phyloP scores from a whole-genome alignment of 169 alveolate genomes.

The Eimeria nieschulzi region DNA sequence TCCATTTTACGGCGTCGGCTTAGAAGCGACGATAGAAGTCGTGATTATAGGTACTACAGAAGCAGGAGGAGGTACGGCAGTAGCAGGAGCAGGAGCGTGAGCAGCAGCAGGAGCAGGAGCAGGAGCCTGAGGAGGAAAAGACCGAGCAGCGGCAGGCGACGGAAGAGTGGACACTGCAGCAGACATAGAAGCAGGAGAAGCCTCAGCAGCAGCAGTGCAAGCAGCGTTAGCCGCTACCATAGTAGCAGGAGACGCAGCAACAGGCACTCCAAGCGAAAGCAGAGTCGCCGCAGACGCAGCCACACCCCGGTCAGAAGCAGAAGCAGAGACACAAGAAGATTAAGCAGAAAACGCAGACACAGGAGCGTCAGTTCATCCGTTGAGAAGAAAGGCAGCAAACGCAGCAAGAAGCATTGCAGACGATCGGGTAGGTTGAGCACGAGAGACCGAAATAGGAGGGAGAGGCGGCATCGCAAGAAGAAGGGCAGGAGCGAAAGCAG shows the following conservation, averaged over 20 bases:
- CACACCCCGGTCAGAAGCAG: constrained; percentile 38
- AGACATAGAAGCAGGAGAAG: neutral
- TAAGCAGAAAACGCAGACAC: constrained; percentile 20
- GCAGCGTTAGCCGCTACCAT: constrained; percentile 37
- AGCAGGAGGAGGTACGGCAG: constrained; percentile 51
- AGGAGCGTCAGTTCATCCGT: constrained; percentile 44
- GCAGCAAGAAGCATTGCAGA: constrained; percentile 19
- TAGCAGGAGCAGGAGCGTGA: constrained; percentile 46
- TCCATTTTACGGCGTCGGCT: constrained; percentile 54
- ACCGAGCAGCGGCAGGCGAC: neutral
- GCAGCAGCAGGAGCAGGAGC: constrained; percentile 46
- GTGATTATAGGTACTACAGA: constrained; percentile 34
- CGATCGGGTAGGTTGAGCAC: neutral
- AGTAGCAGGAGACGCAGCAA: constrained; percentile 25
- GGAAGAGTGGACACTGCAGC: neutral
- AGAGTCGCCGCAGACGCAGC: constrained; percentile 38
- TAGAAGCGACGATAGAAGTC: constrained; percentile 56
- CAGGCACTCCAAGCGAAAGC: constrained; percentile 54
- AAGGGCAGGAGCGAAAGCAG: neutral
- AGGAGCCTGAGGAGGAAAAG: constrained; percentile 32
- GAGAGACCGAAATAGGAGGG: neutral
- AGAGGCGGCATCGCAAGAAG: neutral
- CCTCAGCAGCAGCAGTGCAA: neutral
- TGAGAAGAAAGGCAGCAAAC: constrained; percentile 30
- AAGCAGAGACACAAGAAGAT: constrained; percentile 23